Conservation (phyloP, 495 filamentous ascomycete species). For the Zalerion maritima region DNA sequence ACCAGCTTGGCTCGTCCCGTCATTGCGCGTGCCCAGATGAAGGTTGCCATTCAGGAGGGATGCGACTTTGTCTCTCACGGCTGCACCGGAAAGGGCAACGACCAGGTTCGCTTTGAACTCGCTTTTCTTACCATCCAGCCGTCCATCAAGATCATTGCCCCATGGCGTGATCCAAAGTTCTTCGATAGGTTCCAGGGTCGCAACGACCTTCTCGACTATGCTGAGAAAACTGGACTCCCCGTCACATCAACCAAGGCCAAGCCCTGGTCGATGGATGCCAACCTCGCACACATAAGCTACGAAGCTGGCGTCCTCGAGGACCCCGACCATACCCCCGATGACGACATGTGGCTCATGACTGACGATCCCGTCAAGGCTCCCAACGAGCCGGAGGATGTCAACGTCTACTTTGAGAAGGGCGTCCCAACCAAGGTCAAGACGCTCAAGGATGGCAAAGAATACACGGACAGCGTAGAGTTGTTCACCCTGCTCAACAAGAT, state of each 20-base stretch:
- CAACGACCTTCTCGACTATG: conserved; percentile 80
- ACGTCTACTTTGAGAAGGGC: conserved; percentile 72
- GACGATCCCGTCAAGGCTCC: conserved; percentile 64
- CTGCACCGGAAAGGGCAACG: conserved; percentile 78
- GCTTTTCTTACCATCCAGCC: conserved; percentile 54
- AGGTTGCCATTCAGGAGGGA: conserved; percentile 51
- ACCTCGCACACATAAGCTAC: conserved; percentile 82
- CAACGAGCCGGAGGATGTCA: conserved; percentile 61
- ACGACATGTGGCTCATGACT: conserved; percentile 79
- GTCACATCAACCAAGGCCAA: conserved; percentile 78
- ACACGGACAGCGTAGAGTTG: conserved; percentile 62
- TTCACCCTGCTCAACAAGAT: conserved; percentile 72
- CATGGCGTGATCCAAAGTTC: conserved; percentile 78
- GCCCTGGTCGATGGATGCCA: conserved; percentile 80
- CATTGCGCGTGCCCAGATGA: conserved; percentile 72
- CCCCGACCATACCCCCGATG: conserved; percentile 46
- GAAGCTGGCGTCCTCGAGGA: conserved; percentile 74
- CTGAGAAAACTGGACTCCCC: conserved; percentile 60
- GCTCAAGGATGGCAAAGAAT: conserved; percentile 39
- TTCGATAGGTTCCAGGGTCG: conserved; percentile 70
- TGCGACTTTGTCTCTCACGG: conserved; percentile 61
- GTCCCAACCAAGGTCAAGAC: conserved; percentile 59
- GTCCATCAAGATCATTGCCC: conserved; percentile 72
- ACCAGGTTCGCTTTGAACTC: conserved; percentile 77
- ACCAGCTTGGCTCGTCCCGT: conserved; percentile 77